Base-by-base conservation (phyloP, 2,329 filamentous ascomycete genomes). In the Penicillium sp. region DNA sequence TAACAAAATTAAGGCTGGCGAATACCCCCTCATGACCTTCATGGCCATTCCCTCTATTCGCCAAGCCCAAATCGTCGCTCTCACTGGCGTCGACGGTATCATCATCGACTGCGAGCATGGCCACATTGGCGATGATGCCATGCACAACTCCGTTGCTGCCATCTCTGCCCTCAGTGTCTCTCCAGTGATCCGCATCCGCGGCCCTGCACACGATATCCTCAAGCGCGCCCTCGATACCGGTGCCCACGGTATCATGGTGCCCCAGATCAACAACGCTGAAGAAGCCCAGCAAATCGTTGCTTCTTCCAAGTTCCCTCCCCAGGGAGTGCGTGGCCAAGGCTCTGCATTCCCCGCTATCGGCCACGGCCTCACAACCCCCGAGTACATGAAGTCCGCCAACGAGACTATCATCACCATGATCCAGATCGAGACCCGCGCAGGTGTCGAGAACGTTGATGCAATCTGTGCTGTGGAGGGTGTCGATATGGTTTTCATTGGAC, bases 41-140 rank as follows among this genome's bases (percentile, higher is more conserved):
- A 67, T 81, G 63, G 78, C 73, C 27, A 68, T 81, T 9, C 76
- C 77, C 2, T 79, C 77, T 0, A 68, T 80, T 0, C 75, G 79
- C 39, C 66, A 70, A 54, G 79, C 79, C 32, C 79, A 82, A 53
- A 75, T 81, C 16, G 74, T 90, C 45, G 85, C 87, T 1, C 76
- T 83, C n/a, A 81, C 80, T 3, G 86, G 85, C 1, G 78, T 86
- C 1, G 86, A 89, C 66, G 64, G 61, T n/a, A 88, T 86, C 79
- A 82, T 90, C 9, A 76, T 88, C 68, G 82, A 64, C 45, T 63
- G 59, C 27, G 66, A 68, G 32, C 65, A 68, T 21, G 66, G 66
- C 3, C 61, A 68, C 32, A 67, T 68, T 32, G 54, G 63, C 18
- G 65, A 68, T 32, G 65, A 68, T 44, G 50, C 62, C 3, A 67